Base-by-base conservation (phyloP, 2,329 filamentous ascomycete species). In the Penicillium sp. region DNA sequence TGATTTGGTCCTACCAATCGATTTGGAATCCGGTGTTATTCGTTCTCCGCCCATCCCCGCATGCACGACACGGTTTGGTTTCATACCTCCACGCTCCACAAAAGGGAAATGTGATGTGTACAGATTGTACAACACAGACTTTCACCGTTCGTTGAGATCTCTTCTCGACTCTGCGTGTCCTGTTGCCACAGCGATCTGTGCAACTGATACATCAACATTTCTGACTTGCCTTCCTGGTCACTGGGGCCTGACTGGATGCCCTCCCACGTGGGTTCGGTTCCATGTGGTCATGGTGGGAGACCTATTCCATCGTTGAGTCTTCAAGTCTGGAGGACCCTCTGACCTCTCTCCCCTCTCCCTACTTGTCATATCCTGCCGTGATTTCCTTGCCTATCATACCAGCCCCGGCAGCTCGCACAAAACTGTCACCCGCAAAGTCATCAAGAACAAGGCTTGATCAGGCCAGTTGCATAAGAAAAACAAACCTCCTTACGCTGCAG, bases 401-500 rank as follows among this genome's bases (percentile, higher is more conserved):
- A 35, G 21, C 17, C 53, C 35, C 12, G 29, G 36, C 33, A 49
- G 21, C 27, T 49, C 8, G 5, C 19, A 27, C 33, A 41, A 49
- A 47, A 45, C 23, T 48, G 15, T 41, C 33, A 35, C 33, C n/a
- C 43, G 27, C 47, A 55, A 52, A 39, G 25, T 35, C 12, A 19
- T 21, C 17, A 27, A 44, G 17, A 42, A 27, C 19, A 41, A n/a
- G 17, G 21, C 38, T 48, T 19, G 48, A 58, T 48, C 49, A 49
- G 49, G 36, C 15, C 39, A 35, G 42, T 35, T 55, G 60, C 56
- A 57, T 57, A 49, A 44, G 36, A 38, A 51, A 41, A 38, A 55
- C 13, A 25, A 42, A 55, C 50, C 60, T 64, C 62, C 62, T 63
- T 63, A 59, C 61, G 48, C 57, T 60, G 56, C 31, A 57, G 17